A percentile compares a stretch with the other conserved stretches of the same genome.
Evolutionary conservation across 352 stramenopile genomes (phyloP).

Genomic region (Paralagenidium karlingii): DNA sequence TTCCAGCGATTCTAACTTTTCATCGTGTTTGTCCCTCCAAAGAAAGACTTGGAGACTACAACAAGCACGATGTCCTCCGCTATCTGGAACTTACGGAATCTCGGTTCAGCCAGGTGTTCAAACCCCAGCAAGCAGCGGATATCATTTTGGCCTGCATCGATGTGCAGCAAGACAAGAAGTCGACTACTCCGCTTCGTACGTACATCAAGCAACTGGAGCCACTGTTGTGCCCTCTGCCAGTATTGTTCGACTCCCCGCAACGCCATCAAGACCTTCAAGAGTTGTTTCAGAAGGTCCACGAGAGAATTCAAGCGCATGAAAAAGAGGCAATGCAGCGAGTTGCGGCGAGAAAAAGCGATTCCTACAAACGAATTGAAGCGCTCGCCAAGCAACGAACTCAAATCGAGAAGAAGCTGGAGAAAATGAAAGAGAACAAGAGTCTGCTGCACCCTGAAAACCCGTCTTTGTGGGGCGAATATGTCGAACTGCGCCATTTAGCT

Average conservation of each 20-base stretch:
- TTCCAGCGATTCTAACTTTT: constrained; percentile 44
- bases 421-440: constrained; percentile 26
- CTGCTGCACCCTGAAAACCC: constrained; percentile 35
- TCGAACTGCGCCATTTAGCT: constrained; percentile 47
- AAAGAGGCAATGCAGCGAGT: no score
- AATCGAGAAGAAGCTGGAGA: constrained; percentile 45
- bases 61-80: constrained; percentile 26
- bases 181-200: constrained; percentile 19
- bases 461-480: constrained; percentile 41
- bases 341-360: no score
- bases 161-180: constrained; percentile 21
- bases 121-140: constrained; percentile 21
- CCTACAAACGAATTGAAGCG: constrained; percentile 54
- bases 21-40: constrained; percentile 25
- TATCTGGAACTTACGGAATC: constrained; percentile 32
- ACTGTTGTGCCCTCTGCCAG: constrained; percentile 22
- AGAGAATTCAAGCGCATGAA: no score
- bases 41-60: constrained; percentile 45
- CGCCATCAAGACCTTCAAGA: constrained; percentile 36
- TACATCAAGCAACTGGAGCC: constrained; percentile 45
- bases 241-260: no score
- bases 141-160: constrained; percentile 45
- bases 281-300: no score
- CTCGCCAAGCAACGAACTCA: constrained; percentile 34
- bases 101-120: constrained; percentile 16